Conservation (phyloP, 305 asterid genomes). For the Fraxinus xanthoxyloides region DNA sequence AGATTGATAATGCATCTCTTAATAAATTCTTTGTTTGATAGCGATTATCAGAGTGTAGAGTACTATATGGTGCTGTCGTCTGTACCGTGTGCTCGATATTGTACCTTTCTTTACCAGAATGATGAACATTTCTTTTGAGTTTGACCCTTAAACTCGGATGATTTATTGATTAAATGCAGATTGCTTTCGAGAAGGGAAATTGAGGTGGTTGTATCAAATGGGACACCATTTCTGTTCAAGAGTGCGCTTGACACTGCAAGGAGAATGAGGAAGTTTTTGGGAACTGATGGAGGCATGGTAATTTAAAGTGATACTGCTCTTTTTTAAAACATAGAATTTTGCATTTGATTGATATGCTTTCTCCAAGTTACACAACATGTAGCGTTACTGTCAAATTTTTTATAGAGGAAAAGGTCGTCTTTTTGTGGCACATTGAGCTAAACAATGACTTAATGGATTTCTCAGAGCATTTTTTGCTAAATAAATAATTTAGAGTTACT, state of each 20-base stretch:
- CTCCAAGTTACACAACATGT: background rate
- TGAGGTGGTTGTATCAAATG: conserved; percentile 72
- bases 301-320: conserved; percentile 19
- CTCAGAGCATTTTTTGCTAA: background rate
- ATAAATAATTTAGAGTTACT: background rate
- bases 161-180: conserved; percentile 36
- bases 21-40: background rate
- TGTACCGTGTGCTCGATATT: background rate
- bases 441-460: background rate
- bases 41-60: background rate
- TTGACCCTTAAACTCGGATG: background rate
- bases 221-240: conserved; percentile 87
- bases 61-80: background rate
- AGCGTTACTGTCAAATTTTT: background rate
- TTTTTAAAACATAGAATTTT: conserved; percentile 5
- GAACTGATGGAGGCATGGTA: conserved; percentile 57
- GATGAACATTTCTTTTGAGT: background rate
- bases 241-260: conserved; percentile 72
- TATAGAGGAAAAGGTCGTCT: background rate
- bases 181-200: conserved; percentile 69
- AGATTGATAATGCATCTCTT: background rate
- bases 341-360: background rate
- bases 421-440: background rate
- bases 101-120: background rate
- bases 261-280: conserved; percentile 75